These are phyloP conservation scores for Solanum acaule DNA, from an alignment of 257 asterid species.

Conservation along the genomic window DNA sequence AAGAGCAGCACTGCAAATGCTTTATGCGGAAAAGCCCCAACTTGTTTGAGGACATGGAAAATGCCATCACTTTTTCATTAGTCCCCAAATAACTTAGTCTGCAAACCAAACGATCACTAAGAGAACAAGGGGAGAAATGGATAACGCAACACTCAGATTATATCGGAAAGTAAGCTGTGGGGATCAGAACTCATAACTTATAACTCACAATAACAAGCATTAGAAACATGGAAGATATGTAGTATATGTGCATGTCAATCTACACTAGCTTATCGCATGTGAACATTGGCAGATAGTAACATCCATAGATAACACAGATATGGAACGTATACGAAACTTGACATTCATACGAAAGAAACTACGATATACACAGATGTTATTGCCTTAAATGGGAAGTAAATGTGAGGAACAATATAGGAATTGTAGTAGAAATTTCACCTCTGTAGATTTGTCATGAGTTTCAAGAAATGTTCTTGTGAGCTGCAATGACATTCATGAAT, in stretches of 20 bases:
- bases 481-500: slow-evolving; percentile 10
- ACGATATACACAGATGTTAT: not conserved
- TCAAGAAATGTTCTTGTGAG: slow-evolving; percentile 30
- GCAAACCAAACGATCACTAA: not conserved
- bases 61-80: not conserved
- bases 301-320: not conserved
- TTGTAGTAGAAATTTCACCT: slow-evolving; percentile 23
- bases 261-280: not conserved
- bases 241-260: not conserved
- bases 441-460: slow-evolving; percentile 39
- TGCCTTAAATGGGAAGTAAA: not conserved
- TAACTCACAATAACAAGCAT: not conserved
- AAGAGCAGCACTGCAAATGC: not conserved
- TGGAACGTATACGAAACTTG: not conserved
- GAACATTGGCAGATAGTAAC: not conserved
- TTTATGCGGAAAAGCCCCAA: not conserved
- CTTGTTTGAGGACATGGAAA: not conserved
- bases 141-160: not conserved
- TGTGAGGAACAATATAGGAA: not conserved
- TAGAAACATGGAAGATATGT: not conserved
- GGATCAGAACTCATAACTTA: not conserved
- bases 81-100: not conserved
- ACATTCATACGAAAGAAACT: not conserved
- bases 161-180: not conserved
- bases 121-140: not conserved